phyloP scores from a whole-genome alignment of 2,329 filamentous ascomycete species.

The Colletotrichum eleusines region DNA sequence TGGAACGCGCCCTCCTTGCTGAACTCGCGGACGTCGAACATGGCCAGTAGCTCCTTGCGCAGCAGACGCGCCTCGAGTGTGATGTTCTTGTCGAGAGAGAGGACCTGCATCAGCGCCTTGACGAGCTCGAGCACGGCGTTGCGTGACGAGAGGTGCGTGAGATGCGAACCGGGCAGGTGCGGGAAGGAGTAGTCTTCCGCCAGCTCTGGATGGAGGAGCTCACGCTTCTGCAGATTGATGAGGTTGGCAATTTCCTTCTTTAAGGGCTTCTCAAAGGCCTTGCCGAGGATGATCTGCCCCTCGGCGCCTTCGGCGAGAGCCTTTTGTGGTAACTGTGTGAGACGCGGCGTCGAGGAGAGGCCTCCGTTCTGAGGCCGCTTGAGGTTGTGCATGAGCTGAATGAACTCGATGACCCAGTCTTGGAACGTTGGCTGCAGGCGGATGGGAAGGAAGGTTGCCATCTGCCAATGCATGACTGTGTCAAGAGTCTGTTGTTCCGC shows the following conservation, averaged over 20 bases:
- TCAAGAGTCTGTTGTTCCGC: conserved; percentile 80
- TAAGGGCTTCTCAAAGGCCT: conserved; percentile 86
- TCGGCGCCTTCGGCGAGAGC: conserved; percentile 70
- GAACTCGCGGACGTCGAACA: conserved; percentile 97
- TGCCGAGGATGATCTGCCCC: conserved; percentile 77
- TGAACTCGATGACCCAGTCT: conserved; percentile 94
- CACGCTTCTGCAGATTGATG: conserved; percentile 87
- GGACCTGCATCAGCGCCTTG: conserved; percentile 91
- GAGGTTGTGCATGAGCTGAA: conserved; percentile 90
- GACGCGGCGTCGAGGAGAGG: conserved; percentile 64
- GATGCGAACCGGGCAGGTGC: conserved; percentile 78
- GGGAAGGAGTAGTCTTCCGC: conserved; percentile 91
- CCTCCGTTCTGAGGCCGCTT: conserved; percentile 75
- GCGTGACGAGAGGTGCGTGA: conserved; percentile 56
- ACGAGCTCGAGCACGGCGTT: conserved; percentile 81
- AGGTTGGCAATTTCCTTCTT: conserved; percentile 88
- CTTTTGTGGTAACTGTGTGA: conserved; percentile 71
- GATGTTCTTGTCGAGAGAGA: conserved; percentile 91
- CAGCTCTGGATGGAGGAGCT: conserved; percentile 89
- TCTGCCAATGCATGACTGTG: conserved; percentile 98
- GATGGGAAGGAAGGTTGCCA: conserved; percentile 86
- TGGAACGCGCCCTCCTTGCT: conserved; percentile 86
- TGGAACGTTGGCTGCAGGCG: conserved; percentile 88
- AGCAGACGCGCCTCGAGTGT: conserved; percentile 88
- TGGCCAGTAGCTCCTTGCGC: conserved; percentile 86